Evolutionary conservation across 2,329 filamentous ascomycete genomes (phyloP), one percentile per base, ranked within the genome.

Genomic region (Apiospora aurea): DNA sequence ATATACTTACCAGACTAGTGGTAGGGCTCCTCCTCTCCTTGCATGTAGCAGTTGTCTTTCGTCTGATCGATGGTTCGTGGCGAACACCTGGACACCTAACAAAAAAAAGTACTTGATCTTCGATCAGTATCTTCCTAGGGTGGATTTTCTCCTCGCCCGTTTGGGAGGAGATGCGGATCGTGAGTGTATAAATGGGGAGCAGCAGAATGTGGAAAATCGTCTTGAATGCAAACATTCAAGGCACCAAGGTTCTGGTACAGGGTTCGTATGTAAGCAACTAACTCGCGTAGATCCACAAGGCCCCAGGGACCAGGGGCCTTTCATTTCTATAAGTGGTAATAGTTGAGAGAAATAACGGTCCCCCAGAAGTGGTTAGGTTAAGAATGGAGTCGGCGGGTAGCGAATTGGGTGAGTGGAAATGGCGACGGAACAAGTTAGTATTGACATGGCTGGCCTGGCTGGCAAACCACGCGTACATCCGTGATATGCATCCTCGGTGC

Each of bases 281-380:
- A 53, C 51, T 53, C 51, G 51, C 5, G 24, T 26, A 26, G 13
- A 53, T 18, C 51, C 51, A 53, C 51, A 34, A 16, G 51, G 26
- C 16, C 26, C 14, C 29, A 4, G 51, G 51, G 51, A 18, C 14
- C 26, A 26, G 26, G 51, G 51, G 13, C 26, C 21, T 57, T 26
- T 57, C 34, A 38, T 38, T 51, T 34, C 51, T 57, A 57, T 34
- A 57, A 29, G 26, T 21, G 29, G 53, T n/a, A 61, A 61, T 61
- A 38, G 16, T 61, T 61, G 53, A 61, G 53, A 61, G 26, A 61
- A 61, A 21, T 38, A 61, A 61, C 53, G 53, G 29, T 11, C 29
- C 29, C 53, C 57, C 34, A 64, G 57, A 64, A 64, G 53, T 64
- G 57, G 57, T 64, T 64, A 18, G 57, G 57, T 41, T 64, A 64